A percentile compares a stretch with the other conserved stretches of the same genome.
Conservation (phyloP, 1,284 basidiomycete genomes). For the Rhizoctonia solani region DNA sequence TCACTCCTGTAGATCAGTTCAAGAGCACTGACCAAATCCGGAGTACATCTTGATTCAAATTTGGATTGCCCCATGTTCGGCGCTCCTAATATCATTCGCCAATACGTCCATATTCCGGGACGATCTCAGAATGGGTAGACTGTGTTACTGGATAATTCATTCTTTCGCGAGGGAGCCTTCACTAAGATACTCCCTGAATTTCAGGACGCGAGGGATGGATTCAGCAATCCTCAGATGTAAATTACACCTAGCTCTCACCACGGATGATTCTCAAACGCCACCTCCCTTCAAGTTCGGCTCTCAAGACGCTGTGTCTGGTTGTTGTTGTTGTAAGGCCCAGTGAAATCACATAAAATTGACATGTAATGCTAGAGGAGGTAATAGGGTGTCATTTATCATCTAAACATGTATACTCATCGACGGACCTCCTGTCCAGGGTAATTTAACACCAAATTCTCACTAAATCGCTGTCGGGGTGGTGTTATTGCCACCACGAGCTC, state of each 20-base stretch:
- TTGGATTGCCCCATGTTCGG: conserved; percentile 3
- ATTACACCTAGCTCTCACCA: neutral
- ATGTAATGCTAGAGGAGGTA: neutral
- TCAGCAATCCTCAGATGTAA: neutral
- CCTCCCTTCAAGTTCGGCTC: conserved; percentile 7
- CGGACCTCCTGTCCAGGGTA: conserved; percentile 1
- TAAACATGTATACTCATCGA: conserved; percentile 8
- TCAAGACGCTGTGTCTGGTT: neutral
- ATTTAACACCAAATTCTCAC: neutral
- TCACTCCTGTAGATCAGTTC: conserved; percentile 31
- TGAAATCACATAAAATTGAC: conserved; percentile 17
- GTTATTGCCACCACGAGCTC: conserved; percentile 17
- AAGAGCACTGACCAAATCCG: conserved; percentile 22
- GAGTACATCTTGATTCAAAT: conserved; percentile 17
- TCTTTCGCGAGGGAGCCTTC: neutral
- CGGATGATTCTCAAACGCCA: neutral
- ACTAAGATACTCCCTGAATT: neutral
- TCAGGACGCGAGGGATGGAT: conserved; percentile 14
- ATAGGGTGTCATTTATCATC: neutral
- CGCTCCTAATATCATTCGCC: conserved; percentile 21
- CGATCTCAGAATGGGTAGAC: conserved; percentile 4
- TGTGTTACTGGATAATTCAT: neutral
- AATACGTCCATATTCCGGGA: conserved; percentile 9
- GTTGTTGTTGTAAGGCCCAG: too few species aligned
- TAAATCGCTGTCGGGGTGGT: neutral